A percentile compares a stretch with the other conserved stretches of the same genome.
Evolutionary conservation across 768 basidiomycete species (phyloP).

Genomic region (Boletus pseudo-olivaceus): DNA sequence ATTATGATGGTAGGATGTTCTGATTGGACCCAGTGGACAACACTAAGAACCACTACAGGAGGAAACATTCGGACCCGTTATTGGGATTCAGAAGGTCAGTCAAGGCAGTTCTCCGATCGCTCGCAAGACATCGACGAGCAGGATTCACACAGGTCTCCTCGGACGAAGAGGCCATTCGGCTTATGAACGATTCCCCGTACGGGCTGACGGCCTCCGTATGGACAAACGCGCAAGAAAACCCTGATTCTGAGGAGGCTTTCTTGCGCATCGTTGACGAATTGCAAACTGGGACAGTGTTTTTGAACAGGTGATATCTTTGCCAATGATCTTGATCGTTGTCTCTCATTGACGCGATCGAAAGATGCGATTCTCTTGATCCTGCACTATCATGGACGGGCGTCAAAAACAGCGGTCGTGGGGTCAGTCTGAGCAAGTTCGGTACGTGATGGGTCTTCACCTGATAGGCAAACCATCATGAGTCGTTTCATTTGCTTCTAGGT

Average conservation of each 20-base stretch:
- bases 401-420: conserved; percentile 88
- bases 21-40: not conserved
- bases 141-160: conserved; percentile 53
- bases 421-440: conserved; percentile 91
- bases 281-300: conserved; percentile 88
- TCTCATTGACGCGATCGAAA: conserved; percentile 23
- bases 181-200: conserved; percentile 97
- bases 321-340: not conserved
- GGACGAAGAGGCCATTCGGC: conserved; percentile 81
- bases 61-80: conserved; percentile 90
- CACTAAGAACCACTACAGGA: conserved; percentile 40
- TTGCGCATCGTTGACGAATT: conserved; percentile 59
- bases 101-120: not conserved
- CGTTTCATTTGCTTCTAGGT: conserved; percentile 41
- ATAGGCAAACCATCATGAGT: not conserved
- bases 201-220: conserved; percentile 94
- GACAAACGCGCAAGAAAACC: conserved; percentile 67
- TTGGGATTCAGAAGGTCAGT: conserved; percentile 87
- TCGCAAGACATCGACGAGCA: not conserved
- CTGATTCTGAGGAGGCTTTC: conserved; percentile 68
- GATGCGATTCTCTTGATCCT: conserved; percentile 89
- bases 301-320: conserved; percentile 62
- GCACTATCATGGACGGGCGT: conserved; percentile 93
- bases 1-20: conserved; percentile 70
- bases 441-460: conserved; percentile 18